These are phyloP conservation scores for Basipetospora chlamydospora DNA, from an alignment of 2,329 filamentous ascomycete species.

Conservation along the genomic window DNA sequence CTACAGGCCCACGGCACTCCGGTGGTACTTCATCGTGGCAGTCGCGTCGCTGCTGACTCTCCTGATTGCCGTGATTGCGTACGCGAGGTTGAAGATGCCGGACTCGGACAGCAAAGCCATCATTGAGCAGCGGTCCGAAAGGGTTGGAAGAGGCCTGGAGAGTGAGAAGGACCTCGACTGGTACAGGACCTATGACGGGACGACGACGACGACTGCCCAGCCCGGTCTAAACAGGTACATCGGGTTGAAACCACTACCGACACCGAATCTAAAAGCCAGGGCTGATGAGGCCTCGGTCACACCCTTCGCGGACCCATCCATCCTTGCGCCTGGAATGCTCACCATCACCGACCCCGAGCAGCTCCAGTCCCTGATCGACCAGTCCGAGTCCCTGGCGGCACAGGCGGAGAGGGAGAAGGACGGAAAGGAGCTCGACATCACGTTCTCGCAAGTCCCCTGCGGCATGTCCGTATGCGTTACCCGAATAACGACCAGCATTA, in stretches of 20 bases:
- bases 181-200: no score
- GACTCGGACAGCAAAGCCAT: conserved; percentile 15
- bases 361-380: background rate
- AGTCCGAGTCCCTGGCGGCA: background rate
- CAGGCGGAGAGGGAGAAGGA: background rate
- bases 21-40: conserved; percentile 17
- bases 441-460: background rate
- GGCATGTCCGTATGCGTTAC: conserved; percentile 3
- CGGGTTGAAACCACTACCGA: no score
- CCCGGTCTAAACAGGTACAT: no score
- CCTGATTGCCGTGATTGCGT: conserved; percentile 15
- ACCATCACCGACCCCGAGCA: conserved; percentile 5
- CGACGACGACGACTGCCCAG: no score
- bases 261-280: no score
- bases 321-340: no score
- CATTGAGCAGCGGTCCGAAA: conserved; percentile 8
- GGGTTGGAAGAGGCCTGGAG: background rate
- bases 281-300: no score
- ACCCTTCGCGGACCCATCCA: no score
- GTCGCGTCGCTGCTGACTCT: conserved; percentile 13
- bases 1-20: conserved; percentile 18
- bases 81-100: conserved; percentile 16
- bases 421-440: background rate
- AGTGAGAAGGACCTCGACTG: background rate
- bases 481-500: conserved; percentile 1